Conservation (phyloP, 2,329 filamentous ascomycete genomes). For the Pseudogymnoascus sp. region DNA sequence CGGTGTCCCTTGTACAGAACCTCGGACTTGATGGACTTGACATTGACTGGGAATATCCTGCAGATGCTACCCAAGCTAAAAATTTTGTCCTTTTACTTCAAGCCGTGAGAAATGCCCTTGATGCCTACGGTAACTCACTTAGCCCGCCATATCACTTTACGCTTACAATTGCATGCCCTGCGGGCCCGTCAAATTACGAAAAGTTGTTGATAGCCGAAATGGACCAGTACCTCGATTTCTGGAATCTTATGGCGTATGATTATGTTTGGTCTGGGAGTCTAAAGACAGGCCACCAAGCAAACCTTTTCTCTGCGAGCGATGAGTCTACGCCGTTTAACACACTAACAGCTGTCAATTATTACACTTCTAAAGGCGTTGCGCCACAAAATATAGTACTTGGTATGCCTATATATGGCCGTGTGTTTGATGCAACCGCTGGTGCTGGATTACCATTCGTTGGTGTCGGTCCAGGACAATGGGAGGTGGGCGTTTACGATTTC, state of each 20-base stretch:
- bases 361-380: constrained; percentile 54
- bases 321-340: constrained; percentile 63
- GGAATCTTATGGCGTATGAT: constrained; percentile 66
- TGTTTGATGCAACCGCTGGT: constrained; percentile 57
- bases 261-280: constrained; percentile 43
- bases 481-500: constrained; percentile 70
- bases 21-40: constrained; percentile 21
- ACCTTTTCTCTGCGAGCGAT: constrained; percentile 51
- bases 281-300: constrained; percentile 51
- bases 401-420: constrained; percentile 71
- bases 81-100: constrained; percentile 26
- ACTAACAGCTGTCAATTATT: constrained; percentile 55
- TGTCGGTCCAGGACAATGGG: constrained; percentile 62
- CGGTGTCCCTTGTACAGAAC: constrained; percentile 17
- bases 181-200: constrained; percentile 40
- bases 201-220: constrained; percentile 40
- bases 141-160: constrained; percentile 43
- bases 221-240: constrained; percentile 43
- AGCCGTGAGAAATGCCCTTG: constrained; percentile 34
- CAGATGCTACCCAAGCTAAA: constrained; percentile 12
- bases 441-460: constrained; percentile 56
- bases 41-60: constrained; percentile 22
- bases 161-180: constrained; percentile 45
- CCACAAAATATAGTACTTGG: constrained; percentile 64
- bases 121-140: constrained; percentile 36